These are phyloP conservation scores for Rhynchosporium agropyri DNA, from an alignment of 2,329 filamentous ascomycete species.

Conservation along the genomic window DNA sequence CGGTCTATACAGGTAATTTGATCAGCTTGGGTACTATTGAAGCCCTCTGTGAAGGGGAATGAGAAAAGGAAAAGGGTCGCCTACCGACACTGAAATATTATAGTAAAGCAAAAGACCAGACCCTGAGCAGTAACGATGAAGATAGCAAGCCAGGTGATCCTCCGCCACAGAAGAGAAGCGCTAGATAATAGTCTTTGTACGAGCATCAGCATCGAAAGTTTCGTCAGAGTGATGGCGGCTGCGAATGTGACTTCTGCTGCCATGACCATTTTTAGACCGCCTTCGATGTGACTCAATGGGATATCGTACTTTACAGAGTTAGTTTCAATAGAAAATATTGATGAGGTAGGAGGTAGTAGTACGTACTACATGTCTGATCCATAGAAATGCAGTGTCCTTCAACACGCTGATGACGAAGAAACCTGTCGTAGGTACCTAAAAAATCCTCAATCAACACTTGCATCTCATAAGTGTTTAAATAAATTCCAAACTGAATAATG, in stretches of 20 bases:
- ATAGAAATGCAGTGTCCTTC: slow-evolving; percentile 44
- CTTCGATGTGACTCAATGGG: slow-evolving; percentile 41
- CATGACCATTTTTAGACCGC: slow-evolving; percentile 45
- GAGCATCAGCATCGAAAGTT: slow-evolving; percentile 46
- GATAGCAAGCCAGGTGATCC: slow-evolving; percentile 31
- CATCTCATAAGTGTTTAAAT: background rate
- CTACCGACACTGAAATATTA: slow-evolving; percentile 38
- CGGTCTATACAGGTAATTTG: slow-evolving; percentile 36
- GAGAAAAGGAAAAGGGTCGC: slow-evolving; percentile 2
- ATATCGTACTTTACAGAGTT: slow-evolving; percentile 44
- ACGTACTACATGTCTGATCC: slow-evolving; percentile 43
- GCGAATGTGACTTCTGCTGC: slow-evolving; percentile 46
- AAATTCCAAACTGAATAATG: background rate
- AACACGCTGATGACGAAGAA: slow-evolving; percentile 45
- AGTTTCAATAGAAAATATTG: background rate
- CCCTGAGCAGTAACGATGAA: slow-evolving; percentile 33
- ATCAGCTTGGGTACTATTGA: background rate
- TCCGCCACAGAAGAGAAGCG: slow-evolving; percentile 34
- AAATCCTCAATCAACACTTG: background rate
- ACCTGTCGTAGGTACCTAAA: slow-evolving; percentile 42
- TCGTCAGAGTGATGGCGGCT: slow-evolving; percentile 42
- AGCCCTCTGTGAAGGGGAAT: background rate
- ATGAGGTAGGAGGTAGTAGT: background rate
- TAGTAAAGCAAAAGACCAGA: slow-evolving; percentile 32
- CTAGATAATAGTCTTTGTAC: slow-evolving; percentile 33